phyloP scores from a whole-genome alignment of 495 filamentous ascomycete genomes.

The Clohesyomyces aquaticus region DNA sequence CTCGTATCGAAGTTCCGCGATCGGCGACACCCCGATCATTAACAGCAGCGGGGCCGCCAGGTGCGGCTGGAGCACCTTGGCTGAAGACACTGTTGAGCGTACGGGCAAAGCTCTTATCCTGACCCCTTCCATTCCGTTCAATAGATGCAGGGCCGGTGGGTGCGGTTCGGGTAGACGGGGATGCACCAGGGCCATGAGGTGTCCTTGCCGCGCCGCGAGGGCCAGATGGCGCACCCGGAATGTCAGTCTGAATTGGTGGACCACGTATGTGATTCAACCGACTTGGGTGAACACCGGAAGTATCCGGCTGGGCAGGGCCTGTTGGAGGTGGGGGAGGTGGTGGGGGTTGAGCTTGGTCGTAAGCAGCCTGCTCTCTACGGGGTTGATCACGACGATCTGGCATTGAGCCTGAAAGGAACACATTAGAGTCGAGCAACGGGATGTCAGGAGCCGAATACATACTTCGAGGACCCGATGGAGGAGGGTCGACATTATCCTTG shows the following conservation, averaged over 20 bases:
- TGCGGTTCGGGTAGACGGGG: constrained; percentile 25
- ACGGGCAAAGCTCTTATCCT: constrained; percentile 9
- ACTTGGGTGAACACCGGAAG: constrained; percentile 44
- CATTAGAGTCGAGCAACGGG: constrained; percentile 13
- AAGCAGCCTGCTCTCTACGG: constrained; percentile 1
- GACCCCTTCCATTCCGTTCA: constrained; percentile 20
- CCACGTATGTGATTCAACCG: constrained; percentile 36
- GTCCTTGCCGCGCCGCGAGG: constrained; percentile 29
- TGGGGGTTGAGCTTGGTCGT: constrained; percentile 19
- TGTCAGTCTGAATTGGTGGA: constrained; percentile 38
- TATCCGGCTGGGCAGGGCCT: constrained; percentile 17
- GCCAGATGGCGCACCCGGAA: constrained; percentile 29
- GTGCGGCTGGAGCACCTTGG: constrained; percentile 11
- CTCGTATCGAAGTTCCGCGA: constrained; percentile 13
- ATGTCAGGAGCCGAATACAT: too few relatives aligned
- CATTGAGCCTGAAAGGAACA: constrained; percentile 15
- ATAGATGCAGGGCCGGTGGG: constrained; percentile 34
- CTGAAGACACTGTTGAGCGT: constrained; percentile 16
- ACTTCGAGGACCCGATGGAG: constrained; percentile 73
- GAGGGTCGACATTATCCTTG: constrained; percentile 57
- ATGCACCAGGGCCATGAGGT: constrained; percentile 24
- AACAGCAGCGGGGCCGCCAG: neutral
- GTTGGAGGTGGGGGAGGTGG: constrained; percentile 36
- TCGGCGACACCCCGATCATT: neutral
- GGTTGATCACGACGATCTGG: constrained; percentile 17